Evolutionary conservation across 768 basidiomycete species (phyloP).

Genomic region (Tricholoma saponaceum): DNA sequence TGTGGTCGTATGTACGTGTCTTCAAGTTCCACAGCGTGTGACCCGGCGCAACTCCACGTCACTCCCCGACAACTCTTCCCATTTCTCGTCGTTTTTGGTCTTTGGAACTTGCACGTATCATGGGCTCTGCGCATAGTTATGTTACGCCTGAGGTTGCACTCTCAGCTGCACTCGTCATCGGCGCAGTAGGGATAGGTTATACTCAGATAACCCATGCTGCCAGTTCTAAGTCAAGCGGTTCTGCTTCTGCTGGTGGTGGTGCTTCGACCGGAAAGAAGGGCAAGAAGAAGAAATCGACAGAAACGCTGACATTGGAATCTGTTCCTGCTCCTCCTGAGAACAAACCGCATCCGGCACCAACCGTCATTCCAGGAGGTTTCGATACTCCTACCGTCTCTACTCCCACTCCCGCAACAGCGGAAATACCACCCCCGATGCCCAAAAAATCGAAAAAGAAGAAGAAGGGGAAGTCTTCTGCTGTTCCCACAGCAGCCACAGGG

Average conservation of each 20-base stretch:
- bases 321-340: neutral
- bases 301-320: neutral
- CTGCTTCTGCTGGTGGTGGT: conserved; percentile 1
- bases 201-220: conserved; percentile 21
- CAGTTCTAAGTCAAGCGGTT: conserved; percentile 1
- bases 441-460: conserved; percentile 30
- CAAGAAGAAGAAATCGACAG: conserved; percentile 19
- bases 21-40: too few relatives aligned
- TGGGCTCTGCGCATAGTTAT: conserved; percentile 46
- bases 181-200: conserved; percentile 39
- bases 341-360: conserved; percentile 19
- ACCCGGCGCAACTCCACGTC: too few relatives aligned
- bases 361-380: conserved; percentile 45
- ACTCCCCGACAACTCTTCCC: too few relatives aligned
- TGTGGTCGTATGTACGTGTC: too few relatives aligned
- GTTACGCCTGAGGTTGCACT: conserved; percentile 35
- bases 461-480: conserved; percentile 33
- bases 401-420: neutral
- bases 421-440: neutral
- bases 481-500: neutral
- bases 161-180: conserved; percentile 34
- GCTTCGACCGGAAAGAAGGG: conserved; percentile 11
- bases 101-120: conserved; percentile 15
- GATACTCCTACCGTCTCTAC: conserved; percentile 16
- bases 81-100: too few relatives aligned